A percentile compares a stretch with the other conserved stretches of the same genome.
These are phyloP conservation scores for Petasospora fabianii DNA, from an alignment of 1,139 yeast genomes.

Conservation along the genomic window DNA sequence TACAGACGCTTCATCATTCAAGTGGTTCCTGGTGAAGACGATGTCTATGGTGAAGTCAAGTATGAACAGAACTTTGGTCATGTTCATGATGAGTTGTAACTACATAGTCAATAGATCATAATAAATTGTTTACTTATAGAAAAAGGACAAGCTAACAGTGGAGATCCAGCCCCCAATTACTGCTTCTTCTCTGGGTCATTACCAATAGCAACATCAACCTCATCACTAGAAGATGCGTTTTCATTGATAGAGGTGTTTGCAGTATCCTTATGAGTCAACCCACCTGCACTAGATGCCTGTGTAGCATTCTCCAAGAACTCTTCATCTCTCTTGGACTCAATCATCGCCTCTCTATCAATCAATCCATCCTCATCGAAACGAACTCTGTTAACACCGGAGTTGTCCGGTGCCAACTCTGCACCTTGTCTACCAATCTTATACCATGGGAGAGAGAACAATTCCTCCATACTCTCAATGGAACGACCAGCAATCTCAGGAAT, in stretches of 20 bases:
- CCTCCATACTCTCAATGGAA: slow-evolving; percentile 56
- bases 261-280: slow-evolving; percentile 4
- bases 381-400: slow-evolving; percentile 34
- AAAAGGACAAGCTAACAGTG: too few relatives aligned
- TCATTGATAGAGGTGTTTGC: slow-evolving; percentile 4
- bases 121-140: too few relatives aligned
- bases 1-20: slow-evolving; percentile 11
- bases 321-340: slow-evolving; percentile 6
- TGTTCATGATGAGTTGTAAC: slow-evolving; percentile 14
- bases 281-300: slow-evolving; percentile 6
- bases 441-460: slow-evolving; percentile 55
- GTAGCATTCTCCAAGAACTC: slow-evolving; percentile 12
- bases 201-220: too few relatives aligned
- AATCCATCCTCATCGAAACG: slow-evolving; percentile 23
- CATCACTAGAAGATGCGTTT: background rate
- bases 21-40: slow-evolving; percentile 8
- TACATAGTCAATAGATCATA: too few relatives aligned
- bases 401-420: slow-evolving; percentile 46
- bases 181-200: too few relatives aligned
- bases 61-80: slow-evolving; percentile 4
- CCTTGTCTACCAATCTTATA: slow-evolving; percentile 50
- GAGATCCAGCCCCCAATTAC: too few relatives aligned
- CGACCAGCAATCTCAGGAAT: slow-evolving; percentile 49
- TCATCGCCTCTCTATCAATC: slow-evolving; percentile 6
- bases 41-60: slow-evolving; percentile 2